Percentiles rank a stretch among this genome's conserved stretches.
Evolutionary conservation across 2,329 filamentous ascomycete species (phyloP).

Genomic region (Septoria petroselini): DNA sequence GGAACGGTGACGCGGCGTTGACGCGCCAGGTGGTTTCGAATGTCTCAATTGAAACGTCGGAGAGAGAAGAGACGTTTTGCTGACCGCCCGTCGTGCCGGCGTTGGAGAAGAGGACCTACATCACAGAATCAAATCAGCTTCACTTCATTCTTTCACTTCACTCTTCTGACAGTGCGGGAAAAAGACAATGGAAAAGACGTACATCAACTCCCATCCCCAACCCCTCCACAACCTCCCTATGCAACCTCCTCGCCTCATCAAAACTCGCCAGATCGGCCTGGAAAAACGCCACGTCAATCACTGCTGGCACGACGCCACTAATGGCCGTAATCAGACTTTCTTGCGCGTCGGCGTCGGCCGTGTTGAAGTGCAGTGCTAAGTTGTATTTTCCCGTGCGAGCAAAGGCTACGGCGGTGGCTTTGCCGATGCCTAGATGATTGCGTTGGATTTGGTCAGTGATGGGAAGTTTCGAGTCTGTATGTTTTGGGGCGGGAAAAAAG

Average conservation of each 20-base stretch:
- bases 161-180: too few relatives aligned
- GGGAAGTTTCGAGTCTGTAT: too few relatives aligned
- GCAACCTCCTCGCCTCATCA: conserved; percentile 35
- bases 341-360: conserved; percentile 36
- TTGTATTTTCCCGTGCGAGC: conserved; percentile 42
- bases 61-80: conserved; percentile 31
- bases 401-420: conserved; percentile 42
- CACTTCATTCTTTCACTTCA: too few relatives aligned
- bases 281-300: conserved; percentile 39
- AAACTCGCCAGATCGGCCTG: conserved; percentile 29
- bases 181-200: too few relatives aligned
- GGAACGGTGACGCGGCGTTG: conserved; percentile 40
- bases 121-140: too few relatives aligned
- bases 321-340: conserved; percentile 34
- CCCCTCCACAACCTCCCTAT: conserved; percentile 35
- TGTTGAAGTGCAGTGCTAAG: conserved; percentile 47
- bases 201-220: conserved; percentile 39
- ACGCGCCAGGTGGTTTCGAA: conserved; percentile 42
- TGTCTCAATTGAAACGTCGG: conserved; percentile 37
- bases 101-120: conserved; percentile 41
- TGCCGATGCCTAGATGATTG: conserved; percentile 43
- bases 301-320: conserved; percentile 38
- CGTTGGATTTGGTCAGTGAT: too few relatives aligned
- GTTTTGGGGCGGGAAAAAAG: too few relatives aligned
- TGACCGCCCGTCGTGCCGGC: conserved; percentile 35